These are phyloP conservation scores for Colletotrichum trifolii DNA, from an alignment of 2,329 filamentous ascomycete genomes.

Conservation along the genomic window DNA sequence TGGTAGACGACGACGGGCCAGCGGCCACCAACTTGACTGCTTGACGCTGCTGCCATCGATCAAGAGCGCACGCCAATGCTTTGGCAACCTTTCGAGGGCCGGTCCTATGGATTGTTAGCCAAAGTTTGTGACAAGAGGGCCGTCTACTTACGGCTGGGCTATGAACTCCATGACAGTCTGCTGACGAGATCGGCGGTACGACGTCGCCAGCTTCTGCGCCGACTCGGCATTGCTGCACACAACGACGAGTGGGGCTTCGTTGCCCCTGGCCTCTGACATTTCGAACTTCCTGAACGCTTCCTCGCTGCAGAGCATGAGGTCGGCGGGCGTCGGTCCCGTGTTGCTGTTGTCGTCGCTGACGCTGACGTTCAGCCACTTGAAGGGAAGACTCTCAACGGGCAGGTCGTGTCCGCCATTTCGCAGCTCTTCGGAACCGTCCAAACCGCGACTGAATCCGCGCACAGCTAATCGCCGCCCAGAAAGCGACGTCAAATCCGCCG, in stretches of 20 bases:
- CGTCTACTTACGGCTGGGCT: conserved; percentile 38
- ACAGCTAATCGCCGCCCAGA: conserved; percentile 10
- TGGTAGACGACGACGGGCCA: conserved; percentile 7
- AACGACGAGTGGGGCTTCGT: conserved; percentile 35
- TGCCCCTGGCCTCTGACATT: conserved; percentile 36
- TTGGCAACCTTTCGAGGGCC: conserved; percentile 39
- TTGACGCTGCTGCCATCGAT: conserved; percentile 33
- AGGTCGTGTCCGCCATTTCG: conserved; percentile 39
- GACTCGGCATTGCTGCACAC: conserved; percentile 38
- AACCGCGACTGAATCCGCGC: conserved; percentile 34
- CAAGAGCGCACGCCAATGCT: conserved; percentile 32
- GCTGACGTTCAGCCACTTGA: conserved; percentile 49
- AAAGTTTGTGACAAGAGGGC: background rate
- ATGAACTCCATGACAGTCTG: conserved; percentile 38
- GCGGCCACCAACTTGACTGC: conserved; percentile 2
- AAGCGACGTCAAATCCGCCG: conserved; percentile 23
- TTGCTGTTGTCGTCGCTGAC: conserved; percentile 34
- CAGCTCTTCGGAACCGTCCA: conserved; percentile 41
- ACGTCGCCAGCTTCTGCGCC: conserved; percentile 33
- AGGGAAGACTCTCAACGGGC: conserved; percentile 35
- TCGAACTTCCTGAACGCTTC: conserved; percentile 37
- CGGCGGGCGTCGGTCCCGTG: conserved; percentile 23
- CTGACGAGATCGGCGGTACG: conserved; percentile 19
- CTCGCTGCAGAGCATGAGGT: conserved; percentile 44
- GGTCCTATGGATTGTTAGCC: conserved; percentile 10